Conservation (phyloP, 768 basidiomycete genomes). For the Xanthoconium purpureum region DNA sequence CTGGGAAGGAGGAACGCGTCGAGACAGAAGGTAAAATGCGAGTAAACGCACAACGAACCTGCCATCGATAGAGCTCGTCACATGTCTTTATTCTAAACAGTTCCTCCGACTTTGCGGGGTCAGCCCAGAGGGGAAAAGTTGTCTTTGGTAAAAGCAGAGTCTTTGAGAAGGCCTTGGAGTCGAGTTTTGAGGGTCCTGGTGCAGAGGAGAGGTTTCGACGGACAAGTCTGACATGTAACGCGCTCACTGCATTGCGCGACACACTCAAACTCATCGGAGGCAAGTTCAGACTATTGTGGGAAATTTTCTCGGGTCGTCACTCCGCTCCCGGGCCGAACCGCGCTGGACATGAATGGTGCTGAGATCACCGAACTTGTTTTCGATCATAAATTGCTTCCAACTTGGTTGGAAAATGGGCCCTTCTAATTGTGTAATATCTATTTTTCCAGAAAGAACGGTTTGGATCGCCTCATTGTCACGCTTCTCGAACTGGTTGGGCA, state of each 20-base stretch:
- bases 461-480: too few relatives aligned
- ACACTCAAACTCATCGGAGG: conserved; percentile 17
- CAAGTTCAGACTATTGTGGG: neutral
- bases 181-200: conserved; percentile 1
- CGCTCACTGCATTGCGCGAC: conserved; percentile 15
- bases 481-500: too few relatives aligned
- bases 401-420: too few relatives aligned
- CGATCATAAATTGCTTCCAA: too few relatives aligned
- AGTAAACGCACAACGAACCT: conserved; percentile 45
- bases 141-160: conserved; percentile 85
- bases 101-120: conserved; percentile 60
- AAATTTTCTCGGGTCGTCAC: too few relatives aligned
- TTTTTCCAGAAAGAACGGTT: too few relatives aligned
- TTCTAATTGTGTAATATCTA: too few relatives aligned
- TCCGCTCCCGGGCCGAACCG: too few relatives aligned
- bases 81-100: conserved; percentile 61
- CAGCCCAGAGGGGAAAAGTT: conserved; percentile 66
- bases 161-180: conserved; percentile 44
- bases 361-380: too few relatives aligned
- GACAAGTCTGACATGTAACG: conserved; percentile 7
- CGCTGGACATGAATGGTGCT: too few relatives aligned
- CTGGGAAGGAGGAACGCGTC: conserved; percentile 37
- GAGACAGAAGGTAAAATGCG: neutral
- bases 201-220: conserved; percentile 17
- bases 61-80: conserved; percentile 74